Evolutionary conservation across 2,329 filamentous ascomycete species (phyloP).

Genomic region (Arthrobotrys pseudoclavata): DNA sequence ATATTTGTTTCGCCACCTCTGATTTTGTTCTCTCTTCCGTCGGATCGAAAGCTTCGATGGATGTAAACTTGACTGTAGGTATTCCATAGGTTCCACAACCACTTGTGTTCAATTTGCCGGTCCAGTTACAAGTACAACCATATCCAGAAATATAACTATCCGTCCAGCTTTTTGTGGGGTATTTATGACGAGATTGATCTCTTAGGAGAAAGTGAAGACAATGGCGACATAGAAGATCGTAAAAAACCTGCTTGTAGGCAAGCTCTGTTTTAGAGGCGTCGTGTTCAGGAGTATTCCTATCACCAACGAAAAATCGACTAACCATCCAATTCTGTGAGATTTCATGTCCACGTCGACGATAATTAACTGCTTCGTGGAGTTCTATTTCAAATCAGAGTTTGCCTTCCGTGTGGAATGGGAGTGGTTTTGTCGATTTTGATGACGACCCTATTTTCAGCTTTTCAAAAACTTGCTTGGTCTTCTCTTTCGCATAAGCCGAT

Average conservation of each 20-base stretch:
- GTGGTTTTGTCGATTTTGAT: background rate
- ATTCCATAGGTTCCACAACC: slow-evolving; percentile 19
- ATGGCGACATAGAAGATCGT: slow-evolving; percentile 17
- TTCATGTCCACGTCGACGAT: background rate
- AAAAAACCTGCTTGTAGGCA: slow-evolving; percentile 8
- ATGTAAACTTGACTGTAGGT: slow-evolving; percentile 26
- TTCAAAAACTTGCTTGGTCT: background rate
- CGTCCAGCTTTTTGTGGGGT: background rate
- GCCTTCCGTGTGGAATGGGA: background rate
- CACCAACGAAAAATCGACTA: slow-evolving; percentile 20
- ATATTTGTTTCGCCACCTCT: background rate
- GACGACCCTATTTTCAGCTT: slow-evolving; percentile 3
- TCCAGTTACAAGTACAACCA: slow-evolving; percentile 3
- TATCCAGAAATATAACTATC: background rate
- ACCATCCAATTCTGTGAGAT: slow-evolving; percentile 14
- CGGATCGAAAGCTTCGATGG: slow-evolving; percentile 20
- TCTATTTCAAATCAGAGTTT: background rate
- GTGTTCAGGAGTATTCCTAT: background rate
- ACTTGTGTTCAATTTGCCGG: background rate
- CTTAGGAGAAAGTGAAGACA: background rate
- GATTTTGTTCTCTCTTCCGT: background rate
- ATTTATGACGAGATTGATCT: background rate
- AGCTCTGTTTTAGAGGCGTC: too few relatives aligned
- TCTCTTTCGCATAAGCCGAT: background rate
- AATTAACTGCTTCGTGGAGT: background rate